A percentile compares a stretch with the other conserved stretches of the same genome.
Evolutionary conservation across 352 stramenopile species (phyloP).

Genomic region (Lagenidium giganteum): DNA sequence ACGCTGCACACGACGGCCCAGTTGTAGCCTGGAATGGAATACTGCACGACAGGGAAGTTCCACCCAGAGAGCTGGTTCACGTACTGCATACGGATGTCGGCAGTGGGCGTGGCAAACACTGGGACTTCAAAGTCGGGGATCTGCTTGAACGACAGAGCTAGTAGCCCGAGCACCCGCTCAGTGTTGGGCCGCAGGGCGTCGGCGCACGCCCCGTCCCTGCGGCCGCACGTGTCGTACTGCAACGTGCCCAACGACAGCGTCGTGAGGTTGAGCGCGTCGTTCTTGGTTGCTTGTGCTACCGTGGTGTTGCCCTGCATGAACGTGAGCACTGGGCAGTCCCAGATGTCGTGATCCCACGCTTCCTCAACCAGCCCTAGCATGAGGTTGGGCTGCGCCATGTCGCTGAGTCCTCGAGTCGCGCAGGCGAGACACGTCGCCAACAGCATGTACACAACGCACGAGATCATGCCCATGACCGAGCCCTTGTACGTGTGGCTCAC

Average conservation of each 20-base stretch:
- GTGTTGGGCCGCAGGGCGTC: slow-evolving; percentile 10
- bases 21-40: slow-evolving; percentile 4
- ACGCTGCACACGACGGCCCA: slow-evolving; percentile 15
- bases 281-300: background rate
- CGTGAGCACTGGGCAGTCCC: slow-evolving; percentile 13
- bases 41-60: slow-evolving; percentile 18
- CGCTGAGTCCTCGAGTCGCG: slow-evolving; percentile 10
- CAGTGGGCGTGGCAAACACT: slow-evolving; percentile 1
- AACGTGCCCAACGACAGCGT: slow-evolving; percentile 13
- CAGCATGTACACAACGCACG: slow-evolving; percentile 7
- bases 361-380: slow-evolving; percentile 11
- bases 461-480: too few species aligned
- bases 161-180: slow-evolving; percentile 3
- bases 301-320: slow-evolving; percentile 12
- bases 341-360: slow-evolving; percentile 12
- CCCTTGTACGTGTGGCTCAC: too few species aligned
- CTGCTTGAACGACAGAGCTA: slow-evolving; percentile 4
- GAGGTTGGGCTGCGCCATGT: slow-evolving; percentile 12
- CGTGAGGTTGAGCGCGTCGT: slow-evolving; percentile 1
- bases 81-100: too few species aligned
- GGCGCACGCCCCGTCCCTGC: slow-evolving; percentile 9
- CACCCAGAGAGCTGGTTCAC: slow-evolving; percentile 18
- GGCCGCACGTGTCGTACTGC: slow-evolving; percentile 16
- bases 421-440: slow-evolving; percentile 12
- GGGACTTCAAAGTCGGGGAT: slow-evolving; percentile 13